Base-by-base conservation (phyloP, 1,284 basidiomycete genomes). In the Coniferiporia weirii region DNA sequence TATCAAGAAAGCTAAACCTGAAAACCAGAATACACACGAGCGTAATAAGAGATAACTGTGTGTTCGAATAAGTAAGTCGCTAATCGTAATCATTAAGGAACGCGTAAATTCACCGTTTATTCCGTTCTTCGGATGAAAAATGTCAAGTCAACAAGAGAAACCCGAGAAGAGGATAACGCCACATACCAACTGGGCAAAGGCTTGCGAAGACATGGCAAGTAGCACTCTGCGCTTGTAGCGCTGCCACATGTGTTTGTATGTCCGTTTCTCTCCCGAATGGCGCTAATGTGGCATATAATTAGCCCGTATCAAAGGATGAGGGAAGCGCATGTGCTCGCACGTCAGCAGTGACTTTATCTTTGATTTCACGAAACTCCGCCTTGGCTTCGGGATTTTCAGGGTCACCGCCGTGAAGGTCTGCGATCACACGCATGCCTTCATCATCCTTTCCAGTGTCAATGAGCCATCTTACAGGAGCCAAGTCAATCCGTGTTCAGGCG, bases 151-250 rank as follows among this genome's bases (percentile, higher is more conserved):
- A 55, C 7, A 8, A 38, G 54, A 44, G 7, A 17, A 43, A 10
- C n/a, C n/a, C n/a, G n/a, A 36, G 19, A 10, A 27, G 10, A 32
- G 1, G 50, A 38, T 20, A 51, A 35, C 17, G 32, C 46, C 2
- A 76, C 85, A 66, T 65, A 92, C 91, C 66, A 98, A 76, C 72
- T 98, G 96, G 52, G 95, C 95, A 72, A 98, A 98, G 58, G 92
- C 89, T 72, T 98, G 95, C 64, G 93, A 93, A 19, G 93, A 95
- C 93, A 96, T 96, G 20, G 95, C 96, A 60, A 98, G 85, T 64
- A 98, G 72, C 6, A 98, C 95, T 52, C 95, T 83, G 46, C 88
- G 85, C 66, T 91, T 89, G 73, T 98, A 98, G 64, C 84, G 83
- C 66, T 74, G 84, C 93, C 94, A 97, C 85, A 98, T 92, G 43